phyloP scores from a whole-genome alignment of 495 filamentous ascomycete species.

The Trichoderma virens region DNA sequence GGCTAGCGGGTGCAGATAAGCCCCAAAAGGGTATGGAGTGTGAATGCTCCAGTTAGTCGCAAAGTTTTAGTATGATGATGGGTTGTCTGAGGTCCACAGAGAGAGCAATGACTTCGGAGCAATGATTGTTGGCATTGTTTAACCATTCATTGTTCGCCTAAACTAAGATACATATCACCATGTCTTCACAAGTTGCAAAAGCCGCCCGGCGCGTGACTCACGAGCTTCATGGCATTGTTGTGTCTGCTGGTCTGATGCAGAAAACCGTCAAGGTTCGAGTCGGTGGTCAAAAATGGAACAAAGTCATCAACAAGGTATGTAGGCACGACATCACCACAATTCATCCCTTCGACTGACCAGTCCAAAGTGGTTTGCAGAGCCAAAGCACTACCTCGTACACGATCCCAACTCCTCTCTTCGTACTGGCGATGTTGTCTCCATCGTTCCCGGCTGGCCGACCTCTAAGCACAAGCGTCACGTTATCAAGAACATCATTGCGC shows the following conservation, averaged over 20 bases:
- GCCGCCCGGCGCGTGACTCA: slow-evolving; percentile 23
- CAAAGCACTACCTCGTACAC: slow-evolving; percentile 53
- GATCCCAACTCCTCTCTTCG: slow-evolving; percentile 69
- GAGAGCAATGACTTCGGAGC: not conserved
- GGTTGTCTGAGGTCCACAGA: not conserved
- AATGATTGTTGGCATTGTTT: not conserved
- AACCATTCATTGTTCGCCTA: not conserved
- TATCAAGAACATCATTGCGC: slow-evolving; percentile 68
- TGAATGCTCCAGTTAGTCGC: not conserved
- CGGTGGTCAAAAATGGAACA: slow-evolving; percentile 54
- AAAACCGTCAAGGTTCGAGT: slow-evolving; percentile 64
- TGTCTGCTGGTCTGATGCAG: slow-evolving; percentile 61
- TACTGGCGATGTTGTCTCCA: slow-evolving; percentile 72
- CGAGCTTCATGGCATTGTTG: slow-evolving; percentile 50
- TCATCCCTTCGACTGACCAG: slow-evolving; percentile 5
- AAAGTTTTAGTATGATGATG: not conserved
- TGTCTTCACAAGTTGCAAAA: slow-evolving; percentile 25
- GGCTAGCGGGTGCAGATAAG: too few species aligned
- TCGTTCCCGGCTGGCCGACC: slow-evolving; percentile 57
- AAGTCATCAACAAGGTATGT: slow-evolving; percentile 46
- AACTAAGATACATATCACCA: slow-evolving; percentile 11
- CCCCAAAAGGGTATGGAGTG: too few species aligned
- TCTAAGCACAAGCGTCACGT: slow-evolving; percentile 65
- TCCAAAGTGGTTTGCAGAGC: slow-evolving; percentile 40
- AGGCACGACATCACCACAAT: not conserved